Evolutionary conservation across 371 early-diverging fungal species (phyloP).

Genomic region (Smittium culicis): DNA sequence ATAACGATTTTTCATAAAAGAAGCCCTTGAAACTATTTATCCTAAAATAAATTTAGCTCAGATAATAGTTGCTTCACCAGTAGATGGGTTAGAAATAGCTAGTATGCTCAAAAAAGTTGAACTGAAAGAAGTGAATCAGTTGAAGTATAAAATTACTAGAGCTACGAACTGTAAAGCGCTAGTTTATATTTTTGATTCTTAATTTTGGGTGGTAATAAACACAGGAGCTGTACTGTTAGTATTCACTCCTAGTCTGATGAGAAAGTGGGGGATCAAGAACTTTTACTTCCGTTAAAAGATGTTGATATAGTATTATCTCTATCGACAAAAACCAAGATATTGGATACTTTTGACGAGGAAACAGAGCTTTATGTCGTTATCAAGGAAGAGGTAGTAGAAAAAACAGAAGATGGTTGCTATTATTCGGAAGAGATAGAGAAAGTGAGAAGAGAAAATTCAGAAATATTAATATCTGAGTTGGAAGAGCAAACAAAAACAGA

Average conservation of each 20-base stretch:
- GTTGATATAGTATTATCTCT: neutral
- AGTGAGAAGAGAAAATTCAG: constrained; percentile 12
- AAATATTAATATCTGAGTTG: constrained; percentile 9
- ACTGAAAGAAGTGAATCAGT: neutral
- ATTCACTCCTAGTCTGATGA: neutral
- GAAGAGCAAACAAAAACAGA: neutral
- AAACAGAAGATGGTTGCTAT: neutral
- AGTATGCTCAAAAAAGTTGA: neutral
- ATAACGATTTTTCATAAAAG: neutral
- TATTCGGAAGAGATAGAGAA: neutral
- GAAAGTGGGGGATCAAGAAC: neutral
- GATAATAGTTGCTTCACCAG: neutral
- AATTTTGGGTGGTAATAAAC: neutral
- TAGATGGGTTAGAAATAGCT: neutral
- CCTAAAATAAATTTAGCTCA: neutral
- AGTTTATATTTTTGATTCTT: neutral
- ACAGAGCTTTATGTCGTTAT: neutral
- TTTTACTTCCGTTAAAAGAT: neutral
- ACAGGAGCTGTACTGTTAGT: neutral
- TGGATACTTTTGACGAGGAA: neutral
- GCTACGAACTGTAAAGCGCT: constrained; percentile 2
- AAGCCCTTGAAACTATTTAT: neutral
- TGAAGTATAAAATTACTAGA: neutral
- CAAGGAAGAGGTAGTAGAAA: neutral
- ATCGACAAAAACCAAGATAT: neutral